Conservation (phyloP, 768 basidiomycete species). For the Pleurotus salmoneostramineus region DNA sequence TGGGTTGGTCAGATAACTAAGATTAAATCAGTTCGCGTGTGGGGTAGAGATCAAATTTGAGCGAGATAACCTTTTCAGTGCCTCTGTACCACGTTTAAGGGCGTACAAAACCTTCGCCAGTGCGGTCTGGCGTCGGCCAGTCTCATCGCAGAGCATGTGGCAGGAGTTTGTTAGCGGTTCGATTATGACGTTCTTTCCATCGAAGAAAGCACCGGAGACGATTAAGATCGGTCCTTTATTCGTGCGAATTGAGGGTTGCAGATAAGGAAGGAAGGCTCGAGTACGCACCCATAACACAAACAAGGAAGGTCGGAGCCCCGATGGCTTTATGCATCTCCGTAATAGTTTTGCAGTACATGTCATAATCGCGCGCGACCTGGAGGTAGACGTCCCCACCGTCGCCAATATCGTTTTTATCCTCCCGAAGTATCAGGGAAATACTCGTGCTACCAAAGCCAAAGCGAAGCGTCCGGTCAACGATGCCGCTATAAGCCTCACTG, state of each 20-base stretch:
- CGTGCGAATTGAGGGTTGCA: background rate
- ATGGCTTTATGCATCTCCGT: no score
- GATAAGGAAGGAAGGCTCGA: background rate
- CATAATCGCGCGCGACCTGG: constrained; percentile 1
- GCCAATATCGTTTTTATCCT: background rate
- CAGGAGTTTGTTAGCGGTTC: background rate
- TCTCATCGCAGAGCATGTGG: constrained; percentile 1
- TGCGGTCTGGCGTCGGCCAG: background rate
- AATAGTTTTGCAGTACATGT: background rate
- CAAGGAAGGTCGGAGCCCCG: background rate
- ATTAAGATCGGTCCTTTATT: background rate
- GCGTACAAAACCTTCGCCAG: constrained; percentile 1
- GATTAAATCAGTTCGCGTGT: no score
- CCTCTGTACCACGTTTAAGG: background rate
- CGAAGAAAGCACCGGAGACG: constrained; percentile 2
- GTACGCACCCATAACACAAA: constrained; percentile 1
- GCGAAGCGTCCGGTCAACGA: background rate
- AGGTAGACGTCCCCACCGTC: constrained; percentile 1
- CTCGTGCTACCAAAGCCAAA: background rate
- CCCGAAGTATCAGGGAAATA: background rate
- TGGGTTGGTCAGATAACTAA: no score
- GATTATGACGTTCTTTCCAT: background rate
- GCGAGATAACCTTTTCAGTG: background rate
- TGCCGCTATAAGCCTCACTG: background rate
- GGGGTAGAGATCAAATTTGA: no score